Conservation (phyloP, 306 rosid genomes). For the Prunus mongolica region DNA sequence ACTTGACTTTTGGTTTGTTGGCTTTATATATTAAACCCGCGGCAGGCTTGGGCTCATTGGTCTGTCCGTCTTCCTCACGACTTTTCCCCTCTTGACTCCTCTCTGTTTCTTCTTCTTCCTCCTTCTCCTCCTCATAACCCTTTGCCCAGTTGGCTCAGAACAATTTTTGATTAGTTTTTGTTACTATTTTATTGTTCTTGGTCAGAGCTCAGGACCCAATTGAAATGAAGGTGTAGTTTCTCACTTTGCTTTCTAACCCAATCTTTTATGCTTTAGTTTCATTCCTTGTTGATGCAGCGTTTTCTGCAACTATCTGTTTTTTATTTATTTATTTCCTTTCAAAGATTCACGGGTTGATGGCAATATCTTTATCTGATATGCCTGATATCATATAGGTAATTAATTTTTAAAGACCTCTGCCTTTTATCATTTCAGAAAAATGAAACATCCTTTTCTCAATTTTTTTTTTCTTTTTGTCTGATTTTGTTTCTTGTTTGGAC, state of each 20-base stretch:
- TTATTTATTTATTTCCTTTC: neutral
- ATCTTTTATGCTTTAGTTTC: neutral
- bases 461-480: neutral
- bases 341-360: neutral
- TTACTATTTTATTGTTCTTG: neutral
- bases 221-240: constrained; percentile 70
- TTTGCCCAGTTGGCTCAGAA: neutral
- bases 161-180: neutral
- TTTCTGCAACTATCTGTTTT: constrained; percentile 13
- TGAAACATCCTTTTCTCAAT: neutral
- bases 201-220: constrained; percentile 24
- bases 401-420: neutral
- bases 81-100: constrained; percentile 13
- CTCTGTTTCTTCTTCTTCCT: constrained; percentile 17
- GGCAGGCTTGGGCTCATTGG: neutral
- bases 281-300: constrained; percentile 14
- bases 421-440: neutral
- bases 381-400: neutral
- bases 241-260: neutral
- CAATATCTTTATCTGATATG: neutral
- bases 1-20: constrained; percentile 12
- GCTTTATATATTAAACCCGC: constrained; percentile 19
- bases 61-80: constrained; percentile 13
- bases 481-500: neutral
- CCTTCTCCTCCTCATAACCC: neutral